Evolutionary conservation across 139 green algal species (phyloP).

Genomic region (Ettlia oleoabundans): DNA sequence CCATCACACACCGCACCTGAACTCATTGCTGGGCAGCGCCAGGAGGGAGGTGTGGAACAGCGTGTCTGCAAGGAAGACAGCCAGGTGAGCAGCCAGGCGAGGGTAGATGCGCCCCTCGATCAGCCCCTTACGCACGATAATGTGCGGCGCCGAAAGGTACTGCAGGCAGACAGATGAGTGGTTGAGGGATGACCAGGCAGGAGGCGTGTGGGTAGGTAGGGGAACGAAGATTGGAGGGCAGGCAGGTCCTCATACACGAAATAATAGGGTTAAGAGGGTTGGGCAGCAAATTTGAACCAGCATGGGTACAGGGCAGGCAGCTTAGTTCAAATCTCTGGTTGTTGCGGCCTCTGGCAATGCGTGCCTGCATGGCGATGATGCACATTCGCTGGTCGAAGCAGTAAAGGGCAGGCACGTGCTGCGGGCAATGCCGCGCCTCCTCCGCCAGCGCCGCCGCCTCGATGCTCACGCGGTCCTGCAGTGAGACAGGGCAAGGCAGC

Average conservation of each 20-base stretch:
- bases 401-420: slow-evolving; percentile 83
- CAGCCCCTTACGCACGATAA: slow-evolving; percentile 84
- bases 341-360: not conserved
- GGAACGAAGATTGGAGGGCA: not conserved
- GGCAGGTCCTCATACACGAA: too few species aligned
- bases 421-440: slow-evolving; percentile 67
- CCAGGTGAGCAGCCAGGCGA: slow-evolving; percentile 73
- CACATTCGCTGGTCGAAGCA: slow-evolving; percentile 61
- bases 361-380: slow-evolving; percentile 79
- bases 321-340: too few species aligned
- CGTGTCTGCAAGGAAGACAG: slow-evolving; percentile 79
- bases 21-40: slow-evolving; percentile 59
- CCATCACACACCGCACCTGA: slow-evolving; percentile 30
- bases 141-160: slow-evolving; percentile 86
- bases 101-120: slow-evolving; percentile 76
- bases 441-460: slow-evolving; percentile 73
- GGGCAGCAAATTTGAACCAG: too few species aligned
- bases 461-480: slow-evolving; percentile 75
- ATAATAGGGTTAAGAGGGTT: not conserved
- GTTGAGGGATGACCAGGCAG: not conserved
- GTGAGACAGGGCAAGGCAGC: not conserved
- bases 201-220: not conserved
- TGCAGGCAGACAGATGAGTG: not conserved
- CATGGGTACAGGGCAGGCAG: too few species aligned
- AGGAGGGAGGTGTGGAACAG: slow-evolving; percentile 92